Percentiles rank a stretch among this genome's conserved stretches.
Evolutionary conservation across 139 green algal species (phyloP).

Genomic region (Chlamydomonas incerta): DNA sequence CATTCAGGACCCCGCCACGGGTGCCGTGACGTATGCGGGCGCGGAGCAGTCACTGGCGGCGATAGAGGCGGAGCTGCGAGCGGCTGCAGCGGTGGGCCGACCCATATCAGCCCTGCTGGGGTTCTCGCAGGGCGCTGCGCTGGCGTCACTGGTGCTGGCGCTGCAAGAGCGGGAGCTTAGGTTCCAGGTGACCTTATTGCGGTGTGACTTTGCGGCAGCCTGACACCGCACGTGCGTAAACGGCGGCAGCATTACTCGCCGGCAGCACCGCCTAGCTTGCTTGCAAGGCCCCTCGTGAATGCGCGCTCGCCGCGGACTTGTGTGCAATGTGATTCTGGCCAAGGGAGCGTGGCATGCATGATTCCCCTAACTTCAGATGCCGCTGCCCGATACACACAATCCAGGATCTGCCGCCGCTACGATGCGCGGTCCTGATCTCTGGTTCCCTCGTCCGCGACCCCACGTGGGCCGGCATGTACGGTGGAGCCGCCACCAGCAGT

Average conservation of each 20-base stretch:
- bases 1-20: neutral
- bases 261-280: too few relatives aligned
- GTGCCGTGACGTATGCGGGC: neutral
- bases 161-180: slow-evolving; percentile 26
- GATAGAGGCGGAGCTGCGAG: neutral
- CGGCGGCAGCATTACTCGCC: too few relatives aligned
- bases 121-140: slow-evolving; percentile 47
- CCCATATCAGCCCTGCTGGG: slow-evolving; percentile 43
- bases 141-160: slow-evolving; percentile 17
- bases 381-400: too few relatives aligned
- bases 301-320: too few relatives aligned
- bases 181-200: slow-evolving; percentile 13
- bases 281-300: too few relatives aligned
- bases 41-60: neutral
- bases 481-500: too few relatives aligned
- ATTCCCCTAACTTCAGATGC: too few relatives aligned
- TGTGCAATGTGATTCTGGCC: too few relatives aligned
- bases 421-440: slow-evolving; percentile 23
- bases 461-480: slow-evolving; percentile 1
- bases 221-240: too few relatives aligned
- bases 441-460: slow-evolving; percentile 7
- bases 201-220: too few relatives aligned
- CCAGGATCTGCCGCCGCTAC: slow-evolving; percentile 23
- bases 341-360: too few relatives aligned
- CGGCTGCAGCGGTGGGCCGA: neutral